phyloP scores from a whole-genome alignment of 139 green algal genomes.

The Spirogloea muscicola region DNA sequence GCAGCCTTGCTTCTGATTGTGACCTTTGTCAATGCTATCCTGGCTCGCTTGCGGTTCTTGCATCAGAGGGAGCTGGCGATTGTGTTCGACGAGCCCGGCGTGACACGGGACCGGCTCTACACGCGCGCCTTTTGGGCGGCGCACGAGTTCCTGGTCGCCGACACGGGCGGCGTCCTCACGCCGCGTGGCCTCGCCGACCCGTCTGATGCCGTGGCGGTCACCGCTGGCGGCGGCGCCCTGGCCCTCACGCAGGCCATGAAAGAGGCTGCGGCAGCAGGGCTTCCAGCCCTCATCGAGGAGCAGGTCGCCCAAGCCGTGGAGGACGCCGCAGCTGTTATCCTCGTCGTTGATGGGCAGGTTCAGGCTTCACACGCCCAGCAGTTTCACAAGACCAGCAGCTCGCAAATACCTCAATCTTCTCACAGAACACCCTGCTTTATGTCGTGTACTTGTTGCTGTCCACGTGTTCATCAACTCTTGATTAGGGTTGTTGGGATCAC shows the following conservation, averaged over 20 bases:
- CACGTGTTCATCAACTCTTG: too few species aligned
- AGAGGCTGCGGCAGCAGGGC: background rate
- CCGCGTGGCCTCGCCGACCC: background rate
- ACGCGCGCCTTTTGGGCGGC: slow-evolving; percentile 78
- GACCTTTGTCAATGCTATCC: too few species aligned
- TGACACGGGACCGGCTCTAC: slow-evolving; percentile 91
- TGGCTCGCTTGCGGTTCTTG: background rate
- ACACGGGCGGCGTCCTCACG: slow-evolving; percentile 71
- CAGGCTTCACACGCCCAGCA: too few species aligned
- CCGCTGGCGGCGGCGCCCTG: slow-evolving; percentile 12
- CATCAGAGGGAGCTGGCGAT: slow-evolving; percentile 65
- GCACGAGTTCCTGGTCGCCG: slow-evolving; percentile 90
- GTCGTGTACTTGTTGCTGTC: too few species aligned
- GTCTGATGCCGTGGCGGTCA: slow-evolving; percentile 22
- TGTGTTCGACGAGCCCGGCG: slow-evolving; percentile 90
- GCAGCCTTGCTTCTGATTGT: too few species aligned
- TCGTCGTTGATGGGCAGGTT: slow-evolving; percentile 87
- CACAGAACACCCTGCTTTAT: too few species aligned
- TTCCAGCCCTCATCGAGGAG: slow-evolving; percentile 71
- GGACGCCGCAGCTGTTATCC: slow-evolving; percentile 78
- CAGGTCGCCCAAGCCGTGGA: slow-evolving; percentile 84
- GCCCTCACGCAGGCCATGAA: background rate
- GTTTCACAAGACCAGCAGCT: too few species aligned
- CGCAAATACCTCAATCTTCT: too few species aligned
- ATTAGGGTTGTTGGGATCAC: too few species aligned